phyloP scores from a whole-genome alignment of 257 asterid genomes.

The Solanum neorickii region DNA sequence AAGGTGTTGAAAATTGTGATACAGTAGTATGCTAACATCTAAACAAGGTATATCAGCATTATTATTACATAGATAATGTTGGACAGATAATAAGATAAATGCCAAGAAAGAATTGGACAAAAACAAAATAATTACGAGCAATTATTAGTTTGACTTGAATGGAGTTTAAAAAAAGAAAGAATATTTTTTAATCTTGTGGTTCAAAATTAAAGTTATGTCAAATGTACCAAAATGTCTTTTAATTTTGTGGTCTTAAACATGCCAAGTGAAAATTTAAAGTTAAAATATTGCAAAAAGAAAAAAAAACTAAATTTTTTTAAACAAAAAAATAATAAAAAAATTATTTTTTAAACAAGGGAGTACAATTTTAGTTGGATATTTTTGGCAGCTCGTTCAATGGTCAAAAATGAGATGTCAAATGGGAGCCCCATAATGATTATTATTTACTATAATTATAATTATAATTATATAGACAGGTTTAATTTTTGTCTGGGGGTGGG shows the following conservation, averaged over 20 bases:
- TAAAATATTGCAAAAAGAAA: too few species aligned
- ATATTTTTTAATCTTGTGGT: too few species aligned
- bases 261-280: too few species aligned
- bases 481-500: not conserved
- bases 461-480: too few species aligned
- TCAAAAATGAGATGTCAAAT: not conserved
- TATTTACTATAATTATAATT: not conserved
- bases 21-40: not conserved
- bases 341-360: too few species aligned
- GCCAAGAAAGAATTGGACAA: not conserved
- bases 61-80: not conserved
- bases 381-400: not conserved
- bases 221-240: rapidly evolving
- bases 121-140: not conserved
- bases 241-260: rapidly evolving
- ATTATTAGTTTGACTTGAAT: not conserved
- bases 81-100: not conserved
- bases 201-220: too few species aligned
- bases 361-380: not conserved
- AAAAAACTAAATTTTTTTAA: too few species aligned
- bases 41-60: not conserved
- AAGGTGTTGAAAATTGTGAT: too few species aligned
- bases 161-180: too few species aligned
- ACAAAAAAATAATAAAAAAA: too few species aligned
- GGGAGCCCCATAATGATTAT: not conserved